Percentiles rank a stretch among this genome's conserved stretches.
Conservation (phyloP, 257 asterid genomes). For the Mitragyna speciosa region DNA sequence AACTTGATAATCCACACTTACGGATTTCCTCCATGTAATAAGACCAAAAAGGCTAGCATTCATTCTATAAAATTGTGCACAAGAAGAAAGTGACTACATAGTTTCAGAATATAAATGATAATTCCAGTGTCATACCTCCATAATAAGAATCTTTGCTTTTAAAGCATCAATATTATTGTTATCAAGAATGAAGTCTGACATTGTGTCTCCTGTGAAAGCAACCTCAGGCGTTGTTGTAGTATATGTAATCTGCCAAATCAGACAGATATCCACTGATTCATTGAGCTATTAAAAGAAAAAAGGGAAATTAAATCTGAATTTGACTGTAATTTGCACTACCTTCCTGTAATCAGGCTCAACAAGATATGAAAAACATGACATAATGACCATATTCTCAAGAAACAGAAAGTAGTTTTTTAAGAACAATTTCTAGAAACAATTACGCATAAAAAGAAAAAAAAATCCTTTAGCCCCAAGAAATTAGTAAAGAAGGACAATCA, state of each 20-base stretch:
- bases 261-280: conserved; percentile 11
- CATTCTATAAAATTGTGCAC: not conserved
- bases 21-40: not conserved
- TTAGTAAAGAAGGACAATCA: not conserved
- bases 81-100: not conserved
- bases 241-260: conserved; percentile 62
- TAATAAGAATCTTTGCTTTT: conserved; percentile 75
- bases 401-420: not conserved
- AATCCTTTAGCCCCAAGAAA: not conserved
- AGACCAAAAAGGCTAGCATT: not conserved
- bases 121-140: conserved; percentile 62
- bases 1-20: not conserved
- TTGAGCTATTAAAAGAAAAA: not conserved
- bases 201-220: conserved; percentile 95
- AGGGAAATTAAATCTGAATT: not conserved
- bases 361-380: not conserved
- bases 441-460: not conserved
- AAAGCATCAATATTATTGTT: conserved; percentile 65
- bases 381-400: not conserved
- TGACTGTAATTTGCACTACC: too few species aligned
- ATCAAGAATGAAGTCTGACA: conserved; percentile 84
- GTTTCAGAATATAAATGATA: conserved; percentile 4
- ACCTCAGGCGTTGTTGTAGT: conserved; percentile 75
- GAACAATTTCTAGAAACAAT: not conserved
- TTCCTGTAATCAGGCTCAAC: not conserved